Conservation (phyloP, 768 basidiomycete species). For the Postia placenta region DNA sequence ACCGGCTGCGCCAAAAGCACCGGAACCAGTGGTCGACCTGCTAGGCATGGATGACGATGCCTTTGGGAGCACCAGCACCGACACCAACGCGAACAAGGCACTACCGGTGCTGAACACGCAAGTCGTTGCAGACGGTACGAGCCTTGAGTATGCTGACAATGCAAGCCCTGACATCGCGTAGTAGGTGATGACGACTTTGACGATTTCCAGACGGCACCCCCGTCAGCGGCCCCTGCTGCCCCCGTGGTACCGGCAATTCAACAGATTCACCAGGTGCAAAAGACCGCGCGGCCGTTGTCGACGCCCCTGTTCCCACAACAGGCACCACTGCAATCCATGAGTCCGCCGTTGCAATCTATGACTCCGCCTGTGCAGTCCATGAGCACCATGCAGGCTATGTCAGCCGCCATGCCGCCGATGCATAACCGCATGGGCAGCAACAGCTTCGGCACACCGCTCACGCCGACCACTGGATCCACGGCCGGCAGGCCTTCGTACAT, state of each 20-base stretch:
- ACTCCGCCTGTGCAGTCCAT: constrained; percentile 9
- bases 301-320: constrained; percentile 11
- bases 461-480: not conserved
- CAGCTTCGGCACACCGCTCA: constrained; percentile 12
- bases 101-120: constrained; percentile 38
- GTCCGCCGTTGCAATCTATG: constrained; percentile 2
- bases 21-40: constrained; percentile 54
- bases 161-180: not conserved
- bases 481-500: constrained; percentile 9
- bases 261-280: constrained; percentile 16
- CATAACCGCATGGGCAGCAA: constrained; percentile 10
- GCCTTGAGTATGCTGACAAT: not conserved
- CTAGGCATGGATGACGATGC: constrained; percentile 74
- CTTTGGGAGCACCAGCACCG: constrained; percentile 27
- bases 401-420: not conserved
- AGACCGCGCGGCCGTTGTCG: constrained; percentile 8
- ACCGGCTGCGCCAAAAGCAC: constrained; percentile 32
- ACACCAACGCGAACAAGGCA: constrained; percentile 42
- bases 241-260: constrained; percentile 32
- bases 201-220: constrained; percentile 72
- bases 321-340: constrained; percentile 1
- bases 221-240: constrained; percentile 41
- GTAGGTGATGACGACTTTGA: constrained; percentile 72
- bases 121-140: constrained; percentile 12
- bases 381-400: constrained; percentile 3